These are phyloP conservation scores for Aspergillus ustus DNA, from an alignment of 2,329 filamentous ascomycete species.

Conservation along the genomic window DNA sequence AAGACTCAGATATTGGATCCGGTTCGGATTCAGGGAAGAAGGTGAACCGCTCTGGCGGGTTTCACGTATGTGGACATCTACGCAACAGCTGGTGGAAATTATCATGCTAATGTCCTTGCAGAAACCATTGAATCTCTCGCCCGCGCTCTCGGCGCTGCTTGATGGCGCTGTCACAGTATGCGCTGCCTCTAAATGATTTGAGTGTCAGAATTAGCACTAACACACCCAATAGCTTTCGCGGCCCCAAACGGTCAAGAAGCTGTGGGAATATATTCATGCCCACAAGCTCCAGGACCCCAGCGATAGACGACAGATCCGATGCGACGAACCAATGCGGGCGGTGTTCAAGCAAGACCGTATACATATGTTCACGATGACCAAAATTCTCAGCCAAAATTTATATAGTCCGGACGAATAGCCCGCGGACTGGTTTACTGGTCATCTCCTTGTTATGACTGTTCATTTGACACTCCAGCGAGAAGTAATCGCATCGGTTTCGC, in stretches of 20 bases:
- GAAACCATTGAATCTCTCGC: slow-evolving; percentile 53
- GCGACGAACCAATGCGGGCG: slow-evolving; percentile 87
- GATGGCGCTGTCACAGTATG: slow-evolving; percentile 51
- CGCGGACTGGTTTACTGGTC: not conserved
- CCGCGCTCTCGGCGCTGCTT: slow-evolving; percentile 50
- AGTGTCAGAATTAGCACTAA: slow-evolving; percentile 25
- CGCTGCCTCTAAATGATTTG: slow-evolving; percentile 1
- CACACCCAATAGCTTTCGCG: slow-evolving; percentile 71
- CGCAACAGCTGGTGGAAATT: not conserved
- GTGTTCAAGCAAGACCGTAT: slow-evolving; percentile 91
- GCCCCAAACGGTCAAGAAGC: slow-evolving; percentile 92
- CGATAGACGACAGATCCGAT: slow-evolving; percentile 90
- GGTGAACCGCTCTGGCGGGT: slow-evolving; percentile 80
- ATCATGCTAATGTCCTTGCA: slow-evolving; percentile 22
- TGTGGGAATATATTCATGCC: slow-evolving; percentile 93
- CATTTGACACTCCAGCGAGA: slow-evolving; percentile 6
- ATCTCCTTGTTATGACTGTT: slow-evolving; percentile 23
- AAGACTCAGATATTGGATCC: slow-evolving; percentile 77
- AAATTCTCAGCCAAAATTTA: slow-evolving; percentile 85
- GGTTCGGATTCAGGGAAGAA: slow-evolving; percentile 65
- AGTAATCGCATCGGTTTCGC: slow-evolving; percentile 16
- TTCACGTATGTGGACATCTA: slow-evolving; percentile 65
- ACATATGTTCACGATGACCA: slow-evolving; percentile 99
- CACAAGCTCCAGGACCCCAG: slow-evolving; percentile 86
- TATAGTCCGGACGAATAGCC: slow-evolving; percentile 77